phyloP scores from a whole-genome alignment of 257 asterid species.

The Plectranthus barbatus region DNA sequence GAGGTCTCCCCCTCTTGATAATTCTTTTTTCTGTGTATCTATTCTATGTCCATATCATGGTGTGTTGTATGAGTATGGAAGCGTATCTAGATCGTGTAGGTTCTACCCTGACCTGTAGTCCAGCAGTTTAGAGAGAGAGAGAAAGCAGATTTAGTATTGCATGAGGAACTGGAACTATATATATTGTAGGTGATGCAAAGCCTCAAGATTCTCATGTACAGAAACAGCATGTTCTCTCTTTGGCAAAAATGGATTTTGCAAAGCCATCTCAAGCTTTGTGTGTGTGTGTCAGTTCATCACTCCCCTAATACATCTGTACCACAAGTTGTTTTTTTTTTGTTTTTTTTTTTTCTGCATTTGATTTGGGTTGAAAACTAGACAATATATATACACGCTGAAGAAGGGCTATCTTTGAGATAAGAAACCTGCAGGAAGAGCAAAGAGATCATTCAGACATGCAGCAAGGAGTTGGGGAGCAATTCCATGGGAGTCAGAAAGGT shows the following conservation, averaged over 20 bases:
- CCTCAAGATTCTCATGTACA: background rate
- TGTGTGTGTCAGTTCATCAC: no score
- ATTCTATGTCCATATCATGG: conserved; percentile 5
- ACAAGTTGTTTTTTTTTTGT: no score
- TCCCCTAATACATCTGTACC: no score
- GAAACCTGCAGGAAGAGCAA: conserved; percentile 84
- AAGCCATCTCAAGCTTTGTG: background rate
- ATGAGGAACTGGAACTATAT: no score
- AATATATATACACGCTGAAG: conserved; percentile 8
- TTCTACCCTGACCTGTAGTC: no score
- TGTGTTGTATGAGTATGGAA: background rate
- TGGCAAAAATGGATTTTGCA: background rate
- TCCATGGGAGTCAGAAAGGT: conserved; percentile 7
- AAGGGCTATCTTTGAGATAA: conserved; percentile 52
- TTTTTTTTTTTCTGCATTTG: conserved; percentile 16
- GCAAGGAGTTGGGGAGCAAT: background rate
- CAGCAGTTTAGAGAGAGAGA: no score
- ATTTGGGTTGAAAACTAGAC: conserved; percentile 22
- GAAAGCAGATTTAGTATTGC: conserved; percentile 2
- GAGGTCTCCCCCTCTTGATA: conserved; percentile 5
- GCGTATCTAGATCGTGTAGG: background rate
- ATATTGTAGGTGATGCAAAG: background rate
- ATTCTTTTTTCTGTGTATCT: conserved; percentile 19
- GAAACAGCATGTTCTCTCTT: background rate
- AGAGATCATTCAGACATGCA: conserved; percentile 49